phyloP scores from a whole-genome alignment of 148 eudicot genomes.

The Cornus kousa region DNA sequence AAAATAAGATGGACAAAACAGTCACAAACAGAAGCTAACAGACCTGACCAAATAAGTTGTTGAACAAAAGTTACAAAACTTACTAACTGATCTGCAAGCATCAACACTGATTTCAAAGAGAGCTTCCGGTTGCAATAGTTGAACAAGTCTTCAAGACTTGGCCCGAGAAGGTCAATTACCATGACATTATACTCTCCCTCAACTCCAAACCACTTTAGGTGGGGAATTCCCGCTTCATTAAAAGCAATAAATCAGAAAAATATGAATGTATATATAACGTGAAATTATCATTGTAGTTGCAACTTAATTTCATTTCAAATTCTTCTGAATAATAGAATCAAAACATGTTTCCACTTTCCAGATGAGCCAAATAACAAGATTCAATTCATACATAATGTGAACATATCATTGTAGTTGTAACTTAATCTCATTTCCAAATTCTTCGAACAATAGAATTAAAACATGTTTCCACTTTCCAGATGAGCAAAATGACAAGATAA shows the following conservation, averaged over 20 bases:
- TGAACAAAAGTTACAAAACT: slow-evolving; percentile 7
- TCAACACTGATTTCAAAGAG: slow-evolving; percentile 51
- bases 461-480: neutral
- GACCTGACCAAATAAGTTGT: neutral
- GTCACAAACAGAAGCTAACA: neutral
- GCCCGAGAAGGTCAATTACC: slow-evolving; percentile 68
- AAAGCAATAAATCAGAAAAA: slow-evolving; percentile 1
- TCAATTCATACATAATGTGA: neutral
- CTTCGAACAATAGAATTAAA: neutral
- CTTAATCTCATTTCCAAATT: neutral
- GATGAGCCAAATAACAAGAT: slow-evolving; percentile 4
- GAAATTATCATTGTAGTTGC: neutral
- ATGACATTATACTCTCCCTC: slow-evolving; percentile 59
- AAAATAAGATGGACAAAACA: neutral
- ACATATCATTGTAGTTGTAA: neutral
- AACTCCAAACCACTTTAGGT: slow-evolving; percentile 55
- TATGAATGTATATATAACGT: neutral
- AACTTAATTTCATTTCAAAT: neutral
- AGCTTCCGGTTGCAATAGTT: slow-evolving; percentile 53
- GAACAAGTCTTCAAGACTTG: slow-evolving; percentile 59
- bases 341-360: neutral
- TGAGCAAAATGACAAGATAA: slow-evolving; percentile 4
- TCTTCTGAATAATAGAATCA: neutral
- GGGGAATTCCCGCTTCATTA: slow-evolving; percentile 50
- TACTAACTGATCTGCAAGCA: slow-evolving; percentile 66